phyloP scores from a whole-genome alignment of 768 basidiomycete species.

The Russula olivacea region DNA sequence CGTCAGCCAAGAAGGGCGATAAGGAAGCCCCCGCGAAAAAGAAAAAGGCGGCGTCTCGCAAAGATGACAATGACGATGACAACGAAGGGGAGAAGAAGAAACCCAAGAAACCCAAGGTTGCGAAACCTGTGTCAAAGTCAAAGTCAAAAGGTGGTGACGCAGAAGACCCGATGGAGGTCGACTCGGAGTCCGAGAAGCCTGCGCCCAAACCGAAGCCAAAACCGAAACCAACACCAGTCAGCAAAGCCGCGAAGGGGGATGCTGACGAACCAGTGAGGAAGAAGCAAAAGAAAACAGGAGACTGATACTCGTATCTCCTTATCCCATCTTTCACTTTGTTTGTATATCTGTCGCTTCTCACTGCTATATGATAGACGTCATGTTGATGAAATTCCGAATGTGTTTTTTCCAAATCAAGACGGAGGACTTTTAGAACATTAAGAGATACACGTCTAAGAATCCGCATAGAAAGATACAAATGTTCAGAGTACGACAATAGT shows the following conservation, averaged over 20 bases:
- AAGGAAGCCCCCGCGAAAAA: slow-evolving; percentile 29
- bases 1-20: slow-evolving; percentile 37
- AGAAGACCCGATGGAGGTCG: slow-evolving; percentile 38
- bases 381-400: not conserved
- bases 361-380: not conserved
- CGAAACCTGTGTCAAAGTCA: slow-evolving; percentile 47
- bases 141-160: slow-evolving; percentile 43
- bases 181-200: slow-evolving; percentile 29
- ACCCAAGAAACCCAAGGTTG: slow-evolving; percentile 35
- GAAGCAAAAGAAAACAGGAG: slow-evolving; percentile 57
- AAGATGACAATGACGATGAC: slow-evolving; percentile 24
- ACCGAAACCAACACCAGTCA: slow-evolving; percentile 41
- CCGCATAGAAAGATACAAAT: slow-evolving; percentile 11
- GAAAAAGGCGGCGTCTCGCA: slow-evolving; percentile 33
- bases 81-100: slow-evolving; percentile 28
- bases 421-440: not conserved
- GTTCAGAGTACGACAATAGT: not conserved
- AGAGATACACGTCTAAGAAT: slow-evolving; percentile 16
- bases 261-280: slow-evolving; percentile 62
- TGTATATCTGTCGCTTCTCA: slow-evolving; percentile 1
- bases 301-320: slow-evolving; percentile 25
- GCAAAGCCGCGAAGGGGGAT: slow-evolving; percentile 37
- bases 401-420: slow-evolving; percentile 4
- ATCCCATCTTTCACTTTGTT: not conserved
- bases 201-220: slow-evolving; percentile 35